Evolutionary conservation across 768 basidiomycete genomes (phyloP), one percentile per base, ranked within the genome.

Genomic region (Amanita subjunquillea): DNA sequence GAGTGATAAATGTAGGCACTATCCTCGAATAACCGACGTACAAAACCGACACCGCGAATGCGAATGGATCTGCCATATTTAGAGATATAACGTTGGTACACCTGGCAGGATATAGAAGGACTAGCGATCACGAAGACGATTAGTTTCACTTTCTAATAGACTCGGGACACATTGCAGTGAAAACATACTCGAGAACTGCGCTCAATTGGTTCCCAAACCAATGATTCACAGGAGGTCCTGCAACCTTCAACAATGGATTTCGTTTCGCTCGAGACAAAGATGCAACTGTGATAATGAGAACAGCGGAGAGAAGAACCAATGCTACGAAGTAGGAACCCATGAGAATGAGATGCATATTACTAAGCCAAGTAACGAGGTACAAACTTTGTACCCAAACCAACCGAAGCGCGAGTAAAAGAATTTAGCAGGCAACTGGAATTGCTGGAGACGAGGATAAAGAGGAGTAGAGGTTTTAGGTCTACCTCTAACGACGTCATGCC

Each of bases 51-150:
- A 3, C 87, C 88, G 43, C 78, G 75, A 48, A 91, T 75, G 36
- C 83, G 78, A 39, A 90, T 73, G 46, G 78, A 82, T 53, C 84
- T 75, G 3, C 89, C 89, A 60, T 85, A 87, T 49, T 72, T 70
- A 55, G 74, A 62, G 6, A 79, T 73, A 50, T 77, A 77, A 8
- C 63, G 58, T 40, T 82, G 78, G 55, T 87, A 77, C 1, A 72
- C 73, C 56, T 59, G 69, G 6, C 76, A 74, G 4, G 84, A 85
- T 10, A 69, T 65, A 25, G 67, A 67, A 15, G 76, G 80, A 60
- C 79, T 86, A 62, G n/a, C 39, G n/a, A 17, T 30, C 29, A 8
- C 7, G 29, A 23, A 8, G 42, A 34, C 23, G 34, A 42, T 51
- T 56, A 17, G 13, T 17, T 54, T 12, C 44, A 17, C 12, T 17